Evolutionary conservation across 2,329 filamentous ascomycete genomes (phyloP), one percentile per base, ranked within the genome.

Genomic region (Raffaelea deltoideospora): DNA sequence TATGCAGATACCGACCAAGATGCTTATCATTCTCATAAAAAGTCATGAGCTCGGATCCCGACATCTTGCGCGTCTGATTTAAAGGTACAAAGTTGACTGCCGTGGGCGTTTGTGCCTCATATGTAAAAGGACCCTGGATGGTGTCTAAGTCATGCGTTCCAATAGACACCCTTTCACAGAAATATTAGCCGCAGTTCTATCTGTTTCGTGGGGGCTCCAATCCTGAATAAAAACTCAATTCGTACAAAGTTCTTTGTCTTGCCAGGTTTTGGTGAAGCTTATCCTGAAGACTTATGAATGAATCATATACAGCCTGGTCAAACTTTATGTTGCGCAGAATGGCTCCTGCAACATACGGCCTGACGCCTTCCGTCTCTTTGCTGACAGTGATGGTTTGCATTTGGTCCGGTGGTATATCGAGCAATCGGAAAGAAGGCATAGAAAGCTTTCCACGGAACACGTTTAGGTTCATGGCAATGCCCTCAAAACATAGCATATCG

Each of bases 251-350:
- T 50, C 90, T 69, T 59, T 96, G 83, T 43, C 90, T 76, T 34
- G 90, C 92, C 46, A 98, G 65, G 54, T 98, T 98, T 56, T 88
- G 81, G 64, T 98, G 90, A 33, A 98, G 73, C 65, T 98, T 98
- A 63, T 98, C 92, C 64, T 98, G 90, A 33, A 98, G 71, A 39
- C 79, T 74, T 55, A 98, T 98, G 80, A 98, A 98, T 52, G 86
- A 95, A 49, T 93, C 84, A 58, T 98, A 98, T 47, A 81, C 72
- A 47, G 79, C 83, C 63, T 90, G 71, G 48, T 83, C 87, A 67
- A 98, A 96, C 52, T 78, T 85, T 65, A 98, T 72, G 55, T 86
- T 83, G 47, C 90, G 78, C 44, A 98, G 65, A 46, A 98, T 82
- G 33, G 88, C 86, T 43, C 81, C 86, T 14, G 88, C 84, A 45